Base-by-base conservation (phyloP, 805 yeast species). In the Henningerozyma blattae region DNA sequence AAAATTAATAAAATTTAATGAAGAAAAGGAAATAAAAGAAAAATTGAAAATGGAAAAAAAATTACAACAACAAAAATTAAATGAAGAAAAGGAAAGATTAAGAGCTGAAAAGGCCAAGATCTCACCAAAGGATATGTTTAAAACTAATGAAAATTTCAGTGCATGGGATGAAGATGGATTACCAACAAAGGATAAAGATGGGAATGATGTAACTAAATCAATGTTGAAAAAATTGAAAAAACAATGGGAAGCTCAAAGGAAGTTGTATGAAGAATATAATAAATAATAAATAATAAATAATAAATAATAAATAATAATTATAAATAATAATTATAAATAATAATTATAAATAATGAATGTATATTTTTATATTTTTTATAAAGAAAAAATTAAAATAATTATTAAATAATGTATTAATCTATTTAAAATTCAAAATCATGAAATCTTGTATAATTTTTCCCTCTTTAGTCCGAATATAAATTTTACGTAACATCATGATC, bases 111-210 rank as follows among this genome's bases (percentile, higher is more conserved):
- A 78, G 58, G 81, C 89, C 40, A 75, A 73, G 48, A 44, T 76
- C 3, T 53, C 74, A 7, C 95, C 97, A 2, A 39, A 52, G 27
- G 87, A 81, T 18, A 59, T 91, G 75, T 91, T 87, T 62, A 69
- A 66, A 47, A 70, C 71, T 35, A 58, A 50, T 4, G 70, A 68
- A 37, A 40, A 47, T 31, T 91, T 73, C 54, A 57, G 72, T 8
- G 81, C 72, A 50, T 91, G 89, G 82, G 96, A 91, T 52, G 87
- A 70, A 18, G 59, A 68, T 24, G 98, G 98, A 1, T 37, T 91
- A 14, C 98, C 98, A 15, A 67, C 75, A 0, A 76, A 74, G 50
- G 83, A 77, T 43, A 67, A 62, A 22, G 73, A 72, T 8, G 97
- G 97, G 10, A 84, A 75, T 45, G 91, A 81, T 43, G 68, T 91